Base-by-base conservation (phyloP, 306 rosid genomes). In the Myrica gale region DNA sequence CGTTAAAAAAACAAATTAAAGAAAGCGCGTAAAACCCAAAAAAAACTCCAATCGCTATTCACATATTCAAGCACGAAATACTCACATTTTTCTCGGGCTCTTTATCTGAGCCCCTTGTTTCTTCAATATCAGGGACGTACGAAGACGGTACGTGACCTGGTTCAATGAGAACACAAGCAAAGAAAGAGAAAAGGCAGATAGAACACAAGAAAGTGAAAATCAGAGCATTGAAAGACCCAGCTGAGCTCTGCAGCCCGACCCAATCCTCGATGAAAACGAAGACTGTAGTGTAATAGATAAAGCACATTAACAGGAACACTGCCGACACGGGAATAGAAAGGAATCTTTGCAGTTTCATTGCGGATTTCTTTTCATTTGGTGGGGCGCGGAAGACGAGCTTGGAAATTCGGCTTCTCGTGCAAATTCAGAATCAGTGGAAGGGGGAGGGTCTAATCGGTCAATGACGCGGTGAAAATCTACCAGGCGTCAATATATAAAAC, bases 81-180 rank as follows among this genome's bases (percentile, higher is more conserved):
- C 91, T 85, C 81, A 91, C 98, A 84, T 84, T 81, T 81, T 80
- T 81, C 69, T 81, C 55, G 56, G 71, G 39, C 74, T 75, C 85
- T 50, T 79, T 82, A 84, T 82, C 85, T 9, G 86, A 45, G 43
- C 51, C 43, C 17, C 58, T 52, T 51, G n/a, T 66, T 56, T 80
- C 80, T 84, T 90, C 98, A 79, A 90, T 81, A 82, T 93, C 98
- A 15, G 98, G 98, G 67, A 79, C 74, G 74, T 88, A 90, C 39
- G 97, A 88, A 86, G 93, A 76, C 9, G 98, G 92, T 32, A 87
- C 86, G 7, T 78, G 74, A 55, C 98, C 98, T 17, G 98, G 96
- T 75, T 91, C 93, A 32, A 83, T 83, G 61, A 93, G 81, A 80
- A 93, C 94, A 78, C 96, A 88, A 5, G 76, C 74, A 45, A 78